Evolutionary conservation across 352 stramenopile genomes (phyloP).

Genomic region (Elongisporangium anandrum): DNA sequence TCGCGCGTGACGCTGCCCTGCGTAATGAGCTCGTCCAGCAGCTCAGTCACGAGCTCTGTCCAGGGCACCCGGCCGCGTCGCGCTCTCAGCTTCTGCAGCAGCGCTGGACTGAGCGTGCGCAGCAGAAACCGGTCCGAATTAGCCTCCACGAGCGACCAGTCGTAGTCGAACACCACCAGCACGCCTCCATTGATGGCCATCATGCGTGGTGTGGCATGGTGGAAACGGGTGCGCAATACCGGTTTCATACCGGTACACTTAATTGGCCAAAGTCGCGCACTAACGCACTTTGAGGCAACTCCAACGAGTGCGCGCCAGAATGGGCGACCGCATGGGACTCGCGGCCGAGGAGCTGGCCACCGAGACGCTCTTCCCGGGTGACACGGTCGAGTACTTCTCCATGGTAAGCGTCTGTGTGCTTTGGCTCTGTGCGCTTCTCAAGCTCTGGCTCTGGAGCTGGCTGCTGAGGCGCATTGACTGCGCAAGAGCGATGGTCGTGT

Average conservation of each 20-base stretch:
- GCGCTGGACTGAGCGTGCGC: slow-evolving; percentile 49
- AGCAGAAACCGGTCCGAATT: slow-evolving; percentile 84
- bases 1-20: slow-evolving; percentile 34
- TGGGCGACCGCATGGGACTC: slow-evolving; percentile 29
- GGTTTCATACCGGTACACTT: too few relatives aligned
- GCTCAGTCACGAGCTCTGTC: slow-evolving; percentile 67
- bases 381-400: slow-evolving; percentile 79
- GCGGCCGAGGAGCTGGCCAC: slow-evolving; percentile 45
- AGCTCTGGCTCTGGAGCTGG: not conserved
- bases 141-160: slow-evolving; percentile 83
- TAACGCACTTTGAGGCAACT: not conserved
- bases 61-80: slow-evolving; percentile 25
- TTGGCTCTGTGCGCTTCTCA: not conserved
- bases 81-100: slow-evolving; percentile 33
- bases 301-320: not conserved
- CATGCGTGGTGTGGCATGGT: too few relatives aligned
- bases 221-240: too few relatives aligned
- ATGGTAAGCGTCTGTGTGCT: slow-evolving; percentile 29
- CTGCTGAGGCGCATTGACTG: too few relatives aligned
- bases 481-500: not conserved
- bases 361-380: slow-evolving; percentile 61
- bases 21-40: slow-evolving; percentile 33
- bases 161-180: slow-evolving; percentile 80
- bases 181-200: slow-evolving; percentile 7
- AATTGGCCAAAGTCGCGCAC: too few relatives aligned